phyloP scores from a whole-genome alignment of 1,139 yeast species.

The Taiozyma sp. region DNA sequence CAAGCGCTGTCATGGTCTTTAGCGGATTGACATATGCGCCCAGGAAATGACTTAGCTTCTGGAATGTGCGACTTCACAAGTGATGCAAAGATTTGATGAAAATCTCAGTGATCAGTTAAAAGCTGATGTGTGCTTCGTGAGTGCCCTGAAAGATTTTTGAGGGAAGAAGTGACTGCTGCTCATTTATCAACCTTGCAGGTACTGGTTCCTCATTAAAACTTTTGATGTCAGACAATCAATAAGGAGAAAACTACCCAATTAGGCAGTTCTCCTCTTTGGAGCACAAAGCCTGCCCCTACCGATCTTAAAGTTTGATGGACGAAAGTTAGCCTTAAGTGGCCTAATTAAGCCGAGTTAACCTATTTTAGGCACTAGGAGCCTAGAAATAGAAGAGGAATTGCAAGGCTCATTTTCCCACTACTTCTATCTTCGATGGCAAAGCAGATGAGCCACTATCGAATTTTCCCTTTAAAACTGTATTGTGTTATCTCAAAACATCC shows the following conservation, averaged over 20 bases:
- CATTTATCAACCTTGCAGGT: background rate
- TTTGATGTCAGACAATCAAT: background rate
- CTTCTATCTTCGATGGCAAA: no score
- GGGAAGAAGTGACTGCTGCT: background rate
- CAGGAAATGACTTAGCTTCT: background rate
- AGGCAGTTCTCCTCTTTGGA: background rate
- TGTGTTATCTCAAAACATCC: no score
- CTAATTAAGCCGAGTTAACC: no score
- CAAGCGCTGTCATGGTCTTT: background rate
- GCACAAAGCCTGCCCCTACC: background rate
- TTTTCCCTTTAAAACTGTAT: no score
- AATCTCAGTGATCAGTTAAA: background rate
- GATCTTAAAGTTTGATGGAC: background rate
- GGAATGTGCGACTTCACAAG: background rate
- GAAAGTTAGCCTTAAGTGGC: no score
- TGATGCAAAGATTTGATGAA: background rate
- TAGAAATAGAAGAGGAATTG: no score
- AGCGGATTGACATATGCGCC: background rate
- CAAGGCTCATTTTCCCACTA: no score
- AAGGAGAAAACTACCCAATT: background rate
- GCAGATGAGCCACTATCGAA: no score
- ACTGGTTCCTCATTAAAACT: background rate
- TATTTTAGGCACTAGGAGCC: no score
- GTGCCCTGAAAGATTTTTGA: background rate
- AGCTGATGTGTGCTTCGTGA: background rate